A percentile compares a stretch with the other conserved stretches of the same genome.
Evolutionary conservation across 345 rosid genomes (phyloP).

Genomic region (Excoecaria agallocha): DNA sequence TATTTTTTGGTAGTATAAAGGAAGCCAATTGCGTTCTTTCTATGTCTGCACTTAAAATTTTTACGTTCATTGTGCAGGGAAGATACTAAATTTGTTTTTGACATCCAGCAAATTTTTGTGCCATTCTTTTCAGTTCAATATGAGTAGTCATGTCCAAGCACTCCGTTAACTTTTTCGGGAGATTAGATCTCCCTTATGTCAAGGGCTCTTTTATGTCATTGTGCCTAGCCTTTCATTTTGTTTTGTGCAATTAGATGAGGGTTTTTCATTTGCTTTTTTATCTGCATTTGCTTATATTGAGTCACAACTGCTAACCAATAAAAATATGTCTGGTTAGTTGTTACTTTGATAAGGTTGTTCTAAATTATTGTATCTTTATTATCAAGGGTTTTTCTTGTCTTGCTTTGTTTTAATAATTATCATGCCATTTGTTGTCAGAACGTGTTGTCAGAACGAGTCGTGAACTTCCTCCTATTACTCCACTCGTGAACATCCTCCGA

Average conservation of each 20-base stretch:
- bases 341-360: too few relatives aligned
- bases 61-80: slow-evolving; percentile 6
- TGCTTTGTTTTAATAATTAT: too few relatives aligned
- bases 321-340: neutral
- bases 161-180: neutral
- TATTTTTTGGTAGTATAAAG: neutral
- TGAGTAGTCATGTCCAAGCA: neutral
- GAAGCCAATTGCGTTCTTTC: neutral
- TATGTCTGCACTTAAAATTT: neutral
- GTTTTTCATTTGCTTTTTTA: neutral
- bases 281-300: neutral
- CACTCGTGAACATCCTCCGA: too few relatives aligned
- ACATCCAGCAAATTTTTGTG: neutral
- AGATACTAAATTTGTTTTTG: neutral
- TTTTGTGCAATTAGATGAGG: neutral
- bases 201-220: neutral
- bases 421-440: too few relatives aligned
- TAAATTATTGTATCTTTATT: too few relatives aligned
- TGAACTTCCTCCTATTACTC: too few relatives aligned
- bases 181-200: neutral
- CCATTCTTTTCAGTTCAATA: slow-evolving; percentile 1
- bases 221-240: neutral
- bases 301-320: neutral
- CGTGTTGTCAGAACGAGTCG: too few relatives aligned
- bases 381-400: too few relatives aligned